A percentile compares a stretch with the other conserved stretches of the same genome.
Conservation (phyloP, 2,329 filamentous ascomycete species). For the Rhinocladiella similis region DNA sequence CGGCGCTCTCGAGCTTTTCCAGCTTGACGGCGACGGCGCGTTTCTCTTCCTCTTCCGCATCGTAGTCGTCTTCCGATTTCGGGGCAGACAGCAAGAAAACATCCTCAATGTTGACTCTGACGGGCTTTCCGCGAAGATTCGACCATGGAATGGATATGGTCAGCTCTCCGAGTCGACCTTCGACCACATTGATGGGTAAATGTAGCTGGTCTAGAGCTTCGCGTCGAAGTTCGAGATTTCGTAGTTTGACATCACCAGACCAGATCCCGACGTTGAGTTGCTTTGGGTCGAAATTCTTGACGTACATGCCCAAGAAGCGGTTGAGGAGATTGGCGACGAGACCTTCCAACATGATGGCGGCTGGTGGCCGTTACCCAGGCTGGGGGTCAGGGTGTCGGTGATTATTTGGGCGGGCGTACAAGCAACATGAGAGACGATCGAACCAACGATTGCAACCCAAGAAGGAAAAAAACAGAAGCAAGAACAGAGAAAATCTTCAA, state of each 20-base stretch:
- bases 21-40: slow-evolving; percentile 92
- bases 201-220: slow-evolving; percentile 97
- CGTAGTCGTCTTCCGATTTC: slow-evolving; percentile 90
- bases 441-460: no score
- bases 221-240: slow-evolving; percentile 84
- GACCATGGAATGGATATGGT: slow-evolving; percentile 97
- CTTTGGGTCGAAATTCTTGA: slow-evolving; percentile 97
- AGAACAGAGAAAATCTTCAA: no score
- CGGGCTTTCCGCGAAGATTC: slow-evolving; percentile 88
- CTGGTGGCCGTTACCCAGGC: slow-evolving; percentile 71
- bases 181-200: slow-evolving; percentile 92
- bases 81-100: slow-evolving; percentile 93
- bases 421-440: slow-evolving; percentile 10
- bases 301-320: slow-evolving; percentile 99
- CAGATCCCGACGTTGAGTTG: slow-evolving; percentile 99
- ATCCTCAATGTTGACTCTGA: slow-evolving; percentile 94
- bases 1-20: slow-evolving; percentile 95
- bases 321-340: slow-evolving; percentile 96
- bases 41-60: slow-evolving; percentile 87
- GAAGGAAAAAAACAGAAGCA: no score
- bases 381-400: slow-evolving; percentile 41
- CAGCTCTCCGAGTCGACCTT: slow-evolving; percentile 89
- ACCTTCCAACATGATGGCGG: slow-evolving; percentile 85
- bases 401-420: background rate
- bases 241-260: slow-evolving; percentile 96